Base-by-base conservation (phyloP, 2,329 filamentous ascomycete genomes). In the Diatrype stigma region DNA sequence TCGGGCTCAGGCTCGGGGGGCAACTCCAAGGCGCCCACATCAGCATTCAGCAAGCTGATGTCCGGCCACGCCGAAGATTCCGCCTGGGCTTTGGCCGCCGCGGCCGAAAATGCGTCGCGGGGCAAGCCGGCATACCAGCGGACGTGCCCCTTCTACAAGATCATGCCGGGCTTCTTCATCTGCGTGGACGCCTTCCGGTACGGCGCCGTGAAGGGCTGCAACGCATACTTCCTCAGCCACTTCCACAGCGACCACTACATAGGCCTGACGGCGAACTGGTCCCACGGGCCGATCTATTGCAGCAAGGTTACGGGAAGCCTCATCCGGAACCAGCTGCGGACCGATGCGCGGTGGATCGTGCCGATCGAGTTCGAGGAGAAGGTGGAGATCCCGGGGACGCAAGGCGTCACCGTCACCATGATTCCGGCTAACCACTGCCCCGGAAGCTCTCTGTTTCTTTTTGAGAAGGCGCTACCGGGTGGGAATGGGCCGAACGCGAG, bases 191-290 rank as follows among this genome's bases (percentile, higher is more conserved):
- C 94, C 0, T 96, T 99, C 64, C 85, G 93, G 19, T 99, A 97
- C 63, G 94, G 94, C 2, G 90, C 92, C 3, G 90, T 99, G 0
- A 81, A 95, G 64, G 92, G 90, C 1, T 96, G 92, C 67, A 87
- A 89, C 49, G 94, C 93, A 1, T 99, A 99, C 66, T 99, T 99
- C 60, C 79, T 99, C 11, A 96, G 92, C 61, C 94, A 99, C 66
- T 99, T 97, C 60, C 94, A 99, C 69, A 96, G 91, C 63, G 94
- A 99, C 66, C 94, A 99, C 66, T 99, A 99, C 62, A 85, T 96
- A 32, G 94, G 94, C 2, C 74, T 99, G 11, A 94, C 90, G 11
- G 84, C 88, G 7, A 90, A 79, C 30, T 99, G 94, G 94, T 83
- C 77, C 37, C 92, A 99, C 66, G 94, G 94, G 0, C 93, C 92